Percentiles rank a stretch among this genome's conserved stretches.
Conservation (phyloP, 768 basidiomycete species). For the Pilatotrama ljubarskyi region DNA sequence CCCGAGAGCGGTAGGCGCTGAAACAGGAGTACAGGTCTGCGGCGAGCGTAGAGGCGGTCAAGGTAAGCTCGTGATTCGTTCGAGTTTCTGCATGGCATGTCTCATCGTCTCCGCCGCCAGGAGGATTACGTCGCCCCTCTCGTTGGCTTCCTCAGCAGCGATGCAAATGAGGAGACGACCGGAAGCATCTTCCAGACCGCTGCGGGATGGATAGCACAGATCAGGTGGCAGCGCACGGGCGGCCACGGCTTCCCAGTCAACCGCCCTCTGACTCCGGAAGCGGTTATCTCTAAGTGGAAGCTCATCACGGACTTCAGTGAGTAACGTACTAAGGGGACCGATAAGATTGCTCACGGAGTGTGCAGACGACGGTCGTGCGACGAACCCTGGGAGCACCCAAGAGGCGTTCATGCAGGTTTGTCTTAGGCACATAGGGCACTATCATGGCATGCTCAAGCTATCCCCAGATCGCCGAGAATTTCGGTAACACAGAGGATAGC, state of each 20-base stretch:
- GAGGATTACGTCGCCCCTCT: constrained; percentile 92
- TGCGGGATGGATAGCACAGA: constrained; percentile 91
- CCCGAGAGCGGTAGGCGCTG: too few species aligned
- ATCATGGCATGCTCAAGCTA: neutral
- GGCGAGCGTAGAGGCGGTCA: constrained; percentile 85
- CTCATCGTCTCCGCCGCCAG: constrained; percentile 34
- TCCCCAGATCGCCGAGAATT: constrained; percentile 57
- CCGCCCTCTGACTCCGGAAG: constrained; percentile 75
- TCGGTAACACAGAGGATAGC: constrained; percentile 44
- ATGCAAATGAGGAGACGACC: constrained; percentile 72
- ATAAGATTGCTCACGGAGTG: neutral
- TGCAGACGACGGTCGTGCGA: constrained; percentile 77
- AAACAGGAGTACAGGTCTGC: constrained; percentile 2
- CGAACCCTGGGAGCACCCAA: constrained; percentile 70
- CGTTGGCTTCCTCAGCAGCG: constrained; percentile 86
- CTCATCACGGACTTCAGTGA: constrained; percentile 82
- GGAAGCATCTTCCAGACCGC: constrained; percentile 82
- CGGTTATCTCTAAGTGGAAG: constrained; percentile 77
- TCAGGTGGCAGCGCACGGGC: constrained; percentile 89
- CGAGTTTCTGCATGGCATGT: neutral
- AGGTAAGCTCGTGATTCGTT: constrained; percentile 50
- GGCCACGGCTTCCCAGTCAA: constrained; percentile 88
- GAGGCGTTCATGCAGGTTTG: constrained; percentile 77
- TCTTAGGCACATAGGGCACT: neutral
- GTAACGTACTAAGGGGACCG: constrained; percentile 25